These are phyloP conservation scores for Geotrichum reessii DNA, from an alignment of 1,139 yeast genomes.

Conservation along the genomic window DNA sequence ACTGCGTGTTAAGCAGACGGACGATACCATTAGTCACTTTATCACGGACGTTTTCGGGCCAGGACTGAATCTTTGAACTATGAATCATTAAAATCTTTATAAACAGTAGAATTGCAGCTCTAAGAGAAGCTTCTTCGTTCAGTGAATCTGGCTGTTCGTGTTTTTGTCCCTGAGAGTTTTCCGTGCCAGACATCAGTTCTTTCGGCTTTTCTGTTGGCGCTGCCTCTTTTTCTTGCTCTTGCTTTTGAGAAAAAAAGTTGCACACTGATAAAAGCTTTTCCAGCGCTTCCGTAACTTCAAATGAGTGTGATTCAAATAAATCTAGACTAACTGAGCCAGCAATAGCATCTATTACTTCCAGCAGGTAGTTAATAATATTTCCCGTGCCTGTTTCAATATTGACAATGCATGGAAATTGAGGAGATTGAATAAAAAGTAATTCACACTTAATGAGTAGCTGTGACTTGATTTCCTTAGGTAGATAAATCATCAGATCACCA, in stretches of 20 bases:
- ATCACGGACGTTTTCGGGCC: slow-evolving; percentile 29
- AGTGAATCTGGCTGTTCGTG: not conserved
- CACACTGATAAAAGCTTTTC: slow-evolving; percentile 23
- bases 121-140: slow-evolving; percentile 4
- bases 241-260: slow-evolving; percentile 15
- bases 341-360: slow-evolving; percentile 31
- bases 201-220: not conserved
- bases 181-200: not conserved
- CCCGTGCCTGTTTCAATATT: slow-evolving; percentile 23
- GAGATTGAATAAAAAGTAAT: slow-evolving; percentile 41
- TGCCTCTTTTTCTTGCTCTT: not conserved
- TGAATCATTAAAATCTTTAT: slow-evolving; percentile 59
- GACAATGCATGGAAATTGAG: slow-evolving; percentile 42
- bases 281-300: slow-evolving; percentile 22
- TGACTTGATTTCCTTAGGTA: slow-evolving; percentile 35
- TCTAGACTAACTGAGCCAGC: slow-evolving; percentile 26
- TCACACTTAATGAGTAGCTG: slow-evolving; percentile 40
- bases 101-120: slow-evolving; percentile 38
- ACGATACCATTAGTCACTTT: slow-evolving; percentile 41
- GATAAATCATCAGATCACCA: slow-evolving; percentile 39
- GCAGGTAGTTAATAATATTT: slow-evolving; percentile 21
- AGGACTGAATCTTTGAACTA: slow-evolving; percentile 26
- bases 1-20: slow-evolving; percentile 36
- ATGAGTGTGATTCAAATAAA: slow-evolving; percentile 22
- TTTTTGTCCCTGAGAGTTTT: not conserved